phyloP scores from a whole-genome alignment of 768 basidiomycete species.

The Coprinellus micaceus region DNA sequence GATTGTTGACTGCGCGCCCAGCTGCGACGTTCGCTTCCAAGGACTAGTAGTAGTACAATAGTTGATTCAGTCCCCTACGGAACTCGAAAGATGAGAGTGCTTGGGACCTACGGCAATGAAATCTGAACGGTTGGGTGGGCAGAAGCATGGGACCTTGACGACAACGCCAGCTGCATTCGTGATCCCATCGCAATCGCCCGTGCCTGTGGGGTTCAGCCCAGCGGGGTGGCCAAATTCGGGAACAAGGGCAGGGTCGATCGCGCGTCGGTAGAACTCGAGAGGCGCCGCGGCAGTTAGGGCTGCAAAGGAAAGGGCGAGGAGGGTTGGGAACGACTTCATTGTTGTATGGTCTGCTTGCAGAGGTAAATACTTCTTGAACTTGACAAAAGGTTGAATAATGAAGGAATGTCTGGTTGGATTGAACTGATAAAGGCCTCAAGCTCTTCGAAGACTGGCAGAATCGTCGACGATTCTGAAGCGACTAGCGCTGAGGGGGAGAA shows the following conservation, averaged over 20 bases:
- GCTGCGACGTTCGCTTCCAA: slow-evolving; percentile 56
- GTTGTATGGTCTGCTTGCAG: background rate
- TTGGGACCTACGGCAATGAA: slow-evolving; percentile 46
- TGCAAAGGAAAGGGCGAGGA: slow-evolving; percentile 27
- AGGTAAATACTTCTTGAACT: background rate
- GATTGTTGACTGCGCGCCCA: slow-evolving; percentile 64
- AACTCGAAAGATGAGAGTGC: no score
- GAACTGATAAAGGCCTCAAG: slow-evolving; percentile 7
- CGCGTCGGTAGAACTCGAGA: slow-evolving; percentile 29
- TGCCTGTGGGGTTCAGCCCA: slow-evolving; percentile 59
- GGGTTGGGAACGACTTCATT: slow-evolving; percentile 24
- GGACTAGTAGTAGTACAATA: slow-evolving; percentile 19
- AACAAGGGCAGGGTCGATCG: slow-evolving; percentile 43
- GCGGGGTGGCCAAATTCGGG: slow-evolving; percentile 57
- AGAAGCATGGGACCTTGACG: slow-evolving; percentile 61
- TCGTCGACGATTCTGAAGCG: slow-evolving; percentile 9
- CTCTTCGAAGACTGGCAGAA: slow-evolving; percentile 7
- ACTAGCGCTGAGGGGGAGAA: slow-evolving; percentile 6
- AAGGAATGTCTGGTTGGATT: slow-evolving; percentile 2
- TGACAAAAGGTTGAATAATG: background rate
- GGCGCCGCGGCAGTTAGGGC: slow-evolving; percentile 39
- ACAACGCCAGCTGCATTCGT: slow-evolving; percentile 51
- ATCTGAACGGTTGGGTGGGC: slow-evolving; percentile 51
- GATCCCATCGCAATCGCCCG: slow-evolving; percentile 60
- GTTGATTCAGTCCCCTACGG: background rate